Base-by-base conservation (phyloP, 75 land plant species). In the Pinus tabuliformis region DNA sequence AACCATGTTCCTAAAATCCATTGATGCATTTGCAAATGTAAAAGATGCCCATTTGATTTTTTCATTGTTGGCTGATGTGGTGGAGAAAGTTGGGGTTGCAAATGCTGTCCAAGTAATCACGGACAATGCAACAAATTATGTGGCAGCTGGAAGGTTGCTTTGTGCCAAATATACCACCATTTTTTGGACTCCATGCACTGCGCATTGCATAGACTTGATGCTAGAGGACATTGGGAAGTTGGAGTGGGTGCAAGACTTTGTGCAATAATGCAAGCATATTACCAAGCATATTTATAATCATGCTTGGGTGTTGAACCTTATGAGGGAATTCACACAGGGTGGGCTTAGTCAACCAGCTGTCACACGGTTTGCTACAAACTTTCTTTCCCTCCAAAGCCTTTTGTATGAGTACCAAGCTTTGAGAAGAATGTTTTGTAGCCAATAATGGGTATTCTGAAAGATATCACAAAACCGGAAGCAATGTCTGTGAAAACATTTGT, bases 51-150 rank as follows among this genome's bases (percentile, higher is more conserved):
- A 86, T 63, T 72, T 76, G 22, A 42, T 86, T 5, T 82, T 56
- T 77, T 86, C 84, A 71, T 58, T 82, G 60, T 72, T 86, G 11
- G 84, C 73, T 70, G 76, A 83, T 22, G 83, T 80, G 5, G 89
- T 89, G 33, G 86, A 84, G 30, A 82, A 88, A 77, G 87, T 91
- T 28, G 90, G 89, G 0, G 78, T 42, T 4, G 65, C 28, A 6
- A 86, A 91, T 83, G 91, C 88, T 2, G 65, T 88, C 58, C 93
- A 88, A 71, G 86, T 91, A 33, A 83, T 91, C 24, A 88, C 89
- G 15, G 82, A 57, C 39, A 72, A 62, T 66, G 75, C 86, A 30
- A 81, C 83, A 1, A 73, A 28, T 18, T 80, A 80, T 78, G 56
- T 28, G 52, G 56, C 61, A 75, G 86, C 88, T n/a, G 86, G 87